These are phyloP conservation scores for Hypholoma sublateritium DNA, from an alignment of 768 basidiomycete genomes.

Conservation along the genomic window DNA sequence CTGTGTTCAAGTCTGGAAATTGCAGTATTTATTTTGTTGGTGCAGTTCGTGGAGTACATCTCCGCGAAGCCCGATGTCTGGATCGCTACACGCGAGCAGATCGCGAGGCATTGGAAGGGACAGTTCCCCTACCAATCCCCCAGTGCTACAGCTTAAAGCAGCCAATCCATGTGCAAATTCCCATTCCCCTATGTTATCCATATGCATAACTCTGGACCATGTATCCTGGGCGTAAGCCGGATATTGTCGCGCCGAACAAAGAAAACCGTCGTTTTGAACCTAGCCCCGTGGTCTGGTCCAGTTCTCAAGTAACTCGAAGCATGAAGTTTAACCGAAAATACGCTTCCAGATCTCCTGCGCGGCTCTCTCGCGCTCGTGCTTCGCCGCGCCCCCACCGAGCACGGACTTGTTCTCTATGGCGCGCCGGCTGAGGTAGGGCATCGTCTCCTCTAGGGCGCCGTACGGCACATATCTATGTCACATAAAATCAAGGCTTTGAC, in stretches of 20 bases:
- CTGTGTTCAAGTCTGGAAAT: background rate
- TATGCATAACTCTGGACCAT: too few species aligned
- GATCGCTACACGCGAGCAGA: conserved; percentile 18
- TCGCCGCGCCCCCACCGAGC: conserved; percentile 70
- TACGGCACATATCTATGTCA: conserved; percentile 66
- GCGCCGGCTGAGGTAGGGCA: conserved; percentile 87
- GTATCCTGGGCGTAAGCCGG: too few species aligned
- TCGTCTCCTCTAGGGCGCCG: conserved; percentile 73
- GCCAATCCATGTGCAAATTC: too few species aligned
- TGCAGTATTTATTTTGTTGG: background rate
- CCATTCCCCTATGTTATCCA: too few species aligned
- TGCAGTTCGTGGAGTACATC: conserved; percentile 15
- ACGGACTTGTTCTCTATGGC: conserved; percentile 94
- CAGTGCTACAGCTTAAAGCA: background rate
- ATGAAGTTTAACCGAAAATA: conserved; percentile 22
- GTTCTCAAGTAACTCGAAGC: background rate
- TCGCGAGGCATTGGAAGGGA: conserved; percentile 17
- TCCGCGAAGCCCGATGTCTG: conserved; percentile 13
- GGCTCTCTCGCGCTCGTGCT: conserved; percentile 57
- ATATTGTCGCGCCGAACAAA: too few species aligned
- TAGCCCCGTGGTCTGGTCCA: too few species aligned
- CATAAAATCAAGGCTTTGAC: background rate
- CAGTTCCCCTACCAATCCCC: conserved; percentile 14
- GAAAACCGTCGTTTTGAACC: background rate
- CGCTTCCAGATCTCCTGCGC: conserved; percentile 51